Evolutionary conservation across 2,329 filamentous ascomycete species (phyloP).

Genomic region (Cercospora sp.): DNA sequence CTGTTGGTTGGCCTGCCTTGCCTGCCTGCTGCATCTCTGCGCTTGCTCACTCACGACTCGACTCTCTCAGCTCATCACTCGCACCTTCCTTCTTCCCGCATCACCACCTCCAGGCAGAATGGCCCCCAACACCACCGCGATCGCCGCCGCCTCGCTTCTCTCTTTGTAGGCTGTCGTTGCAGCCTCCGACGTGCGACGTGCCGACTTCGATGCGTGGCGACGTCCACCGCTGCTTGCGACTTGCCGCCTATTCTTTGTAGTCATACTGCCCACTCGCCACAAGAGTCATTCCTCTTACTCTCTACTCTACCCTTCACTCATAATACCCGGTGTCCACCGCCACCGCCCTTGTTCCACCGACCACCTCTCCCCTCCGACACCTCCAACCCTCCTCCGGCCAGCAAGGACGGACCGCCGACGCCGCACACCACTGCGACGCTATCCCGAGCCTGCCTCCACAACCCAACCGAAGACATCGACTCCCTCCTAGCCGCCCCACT

Average conservation of each 20-base stretch:
- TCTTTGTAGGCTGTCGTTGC: conserved; percentile 1
- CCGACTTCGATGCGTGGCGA: conserved; percentile 3
- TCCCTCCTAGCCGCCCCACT: not conserved
- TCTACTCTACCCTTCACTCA: not conserved
- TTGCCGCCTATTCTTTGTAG: conserved; percentile 14
- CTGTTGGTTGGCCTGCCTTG: not conserved
- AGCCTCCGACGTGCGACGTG: not conserved
- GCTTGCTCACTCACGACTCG: not conserved
- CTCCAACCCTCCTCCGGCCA: conserved; percentile 11
- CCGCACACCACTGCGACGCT: conserved; percentile 12
- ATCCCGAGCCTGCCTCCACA: conserved; percentile 22
- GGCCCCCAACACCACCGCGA: conserved; percentile 2
- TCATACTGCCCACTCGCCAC: conserved; percentile 11
- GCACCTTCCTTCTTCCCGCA: conserved; percentile 52
- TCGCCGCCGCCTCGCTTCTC: conserved; percentile 8
- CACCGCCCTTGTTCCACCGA: not conserved
- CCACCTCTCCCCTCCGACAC: conserved; percentile 3
- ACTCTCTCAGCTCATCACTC: conserved; percentile 37
- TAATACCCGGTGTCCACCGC: not conserved
- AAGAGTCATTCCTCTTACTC: not conserved
- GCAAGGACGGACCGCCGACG: conserved; percentile 24
- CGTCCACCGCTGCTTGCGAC: conserved; percentile 7
- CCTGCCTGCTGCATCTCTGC: not conserved
- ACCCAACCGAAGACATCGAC: not conserved
- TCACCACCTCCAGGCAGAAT: conserved; percentile 4